A percentile compares a stretch with the other conserved stretches of the same genome.
Conservation (phyloP, 2,329 filamentous ascomycete genomes). For the Colletotrichum lindemuthianum region DNA sequence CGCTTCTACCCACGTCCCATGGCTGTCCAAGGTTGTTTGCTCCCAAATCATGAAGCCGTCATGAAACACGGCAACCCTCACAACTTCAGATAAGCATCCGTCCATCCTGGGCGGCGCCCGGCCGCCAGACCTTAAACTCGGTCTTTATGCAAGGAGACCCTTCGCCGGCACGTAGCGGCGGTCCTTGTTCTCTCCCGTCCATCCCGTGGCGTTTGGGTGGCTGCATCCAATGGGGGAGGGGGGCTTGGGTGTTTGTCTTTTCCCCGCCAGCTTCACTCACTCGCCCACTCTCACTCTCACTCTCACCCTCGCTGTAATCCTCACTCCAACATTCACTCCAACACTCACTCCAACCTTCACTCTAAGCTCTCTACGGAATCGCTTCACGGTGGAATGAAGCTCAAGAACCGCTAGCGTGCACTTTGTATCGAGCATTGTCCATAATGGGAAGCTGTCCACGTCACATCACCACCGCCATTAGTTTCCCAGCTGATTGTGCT, state of each 20-base stretch:
- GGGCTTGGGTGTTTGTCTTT: too few relatives aligned
- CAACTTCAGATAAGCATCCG: conserved; percentile 32
- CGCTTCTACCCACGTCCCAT: neutral
- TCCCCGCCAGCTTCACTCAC: too few relatives aligned
- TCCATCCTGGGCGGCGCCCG: conserved; percentile 25
- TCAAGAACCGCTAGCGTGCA: neutral
- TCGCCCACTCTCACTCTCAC: too few relatives aligned
- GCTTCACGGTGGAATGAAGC: too few relatives aligned
- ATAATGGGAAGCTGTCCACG: neutral
- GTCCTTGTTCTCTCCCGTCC: too few relatives aligned
- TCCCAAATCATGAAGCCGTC: conserved; percentile 37
- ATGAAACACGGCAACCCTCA: conserved; percentile 36
- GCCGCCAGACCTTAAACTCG: conserved; percentile 28
- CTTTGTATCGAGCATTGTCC: neutral
- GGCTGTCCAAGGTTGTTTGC: conserved; percentile 5
- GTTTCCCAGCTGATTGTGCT: conserved; percentile 22
- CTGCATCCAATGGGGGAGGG: too few relatives aligned
- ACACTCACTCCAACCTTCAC: too few relatives aligned
- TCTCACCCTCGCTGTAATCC: too few relatives aligned
- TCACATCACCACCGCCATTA: neutral
- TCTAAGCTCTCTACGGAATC: too few relatives aligned
- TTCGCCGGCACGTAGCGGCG: neutral
- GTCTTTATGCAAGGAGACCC: conserved; percentile 17
- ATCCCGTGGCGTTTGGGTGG: too few relatives aligned
- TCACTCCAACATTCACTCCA: too few relatives aligned